Conservation (phyloP, 768 basidiomycete genomes). For the Tricholoma saponaceum region DNA sequence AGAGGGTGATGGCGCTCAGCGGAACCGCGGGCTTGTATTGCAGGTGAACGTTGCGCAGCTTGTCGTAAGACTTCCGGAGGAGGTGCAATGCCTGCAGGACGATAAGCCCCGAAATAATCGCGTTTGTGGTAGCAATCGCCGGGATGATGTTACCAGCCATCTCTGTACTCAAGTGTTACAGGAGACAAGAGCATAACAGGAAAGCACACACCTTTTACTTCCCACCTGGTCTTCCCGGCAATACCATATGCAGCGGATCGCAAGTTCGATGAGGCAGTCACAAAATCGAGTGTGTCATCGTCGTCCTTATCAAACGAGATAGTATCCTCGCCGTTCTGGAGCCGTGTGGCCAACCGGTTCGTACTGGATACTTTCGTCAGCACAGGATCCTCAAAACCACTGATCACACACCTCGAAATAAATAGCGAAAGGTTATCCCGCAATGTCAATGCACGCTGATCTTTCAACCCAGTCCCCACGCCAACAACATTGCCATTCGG, state of each 20-base stretch:
- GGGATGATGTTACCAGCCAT: constrained; percentile 99
- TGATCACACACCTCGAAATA: constrained; percentile 62
- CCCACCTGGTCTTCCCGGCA: constrained; percentile 86
- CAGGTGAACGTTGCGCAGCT: constrained; percentile 71
- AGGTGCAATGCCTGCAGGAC: constrained; percentile 90
- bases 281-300: constrained; percentile 94
- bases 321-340: constrained; percentile 60
- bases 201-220: constrained; percentile 76
- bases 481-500: constrained; percentile 21
- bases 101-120: constrained; percentile 92
- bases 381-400: neutral
- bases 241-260: constrained; percentile 91
- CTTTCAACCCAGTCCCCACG: constrained; percentile 50
- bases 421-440: constrained; percentile 84
- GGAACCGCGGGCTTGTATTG: constrained; percentile 79
- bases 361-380: constrained; percentile 44
- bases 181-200: neutral
- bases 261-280: constrained; percentile 91
- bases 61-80: constrained; percentile 58
- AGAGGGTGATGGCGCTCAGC: constrained; percentile 63
- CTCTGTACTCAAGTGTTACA: constrained; percentile 45
- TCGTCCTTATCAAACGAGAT: constrained; percentile 98
- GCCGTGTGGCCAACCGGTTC: constrained; percentile 68
- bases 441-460: constrained; percentile 74
- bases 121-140: constrained; percentile 98